Conservation (phyloP, 768 basidiomycete species). For the Russula emetica region DNA sequence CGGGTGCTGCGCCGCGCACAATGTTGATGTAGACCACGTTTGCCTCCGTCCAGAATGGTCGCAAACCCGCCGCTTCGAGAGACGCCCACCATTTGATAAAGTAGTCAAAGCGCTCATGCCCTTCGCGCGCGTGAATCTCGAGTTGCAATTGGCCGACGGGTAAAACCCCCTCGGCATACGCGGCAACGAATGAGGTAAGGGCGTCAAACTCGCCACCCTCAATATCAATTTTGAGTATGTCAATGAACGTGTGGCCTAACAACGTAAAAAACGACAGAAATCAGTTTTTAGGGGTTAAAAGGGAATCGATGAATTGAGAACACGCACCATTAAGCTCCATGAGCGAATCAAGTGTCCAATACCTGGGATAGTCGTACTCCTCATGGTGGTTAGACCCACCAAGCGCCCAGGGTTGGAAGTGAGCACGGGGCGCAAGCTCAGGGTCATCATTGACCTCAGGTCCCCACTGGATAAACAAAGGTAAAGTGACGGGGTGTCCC, state of each 20-base stretch:
- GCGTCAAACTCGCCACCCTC: conserved; percentile 62
- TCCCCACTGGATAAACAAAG: conserved; percentile 34
- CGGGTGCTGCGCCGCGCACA: conserved; percentile 37
- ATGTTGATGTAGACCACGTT: conserved; percentile 45
- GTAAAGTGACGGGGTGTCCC: no score
- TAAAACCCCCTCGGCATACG: conserved; percentile 35
- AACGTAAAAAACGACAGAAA: no score
- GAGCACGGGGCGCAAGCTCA: conserved; percentile 36
- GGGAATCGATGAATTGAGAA: conserved; percentile 15
- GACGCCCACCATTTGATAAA: conserved; percentile 64
- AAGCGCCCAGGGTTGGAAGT: conserved; percentile 41
- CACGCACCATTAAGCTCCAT: conserved; percentile 56
- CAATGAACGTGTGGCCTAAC: conserved; percentile 61
- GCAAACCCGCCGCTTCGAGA: conserved; percentile 42
- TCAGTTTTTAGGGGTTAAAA: neutral
- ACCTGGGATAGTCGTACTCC: conserved; percentile 43
- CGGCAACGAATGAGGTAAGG: conserved; percentile 42
- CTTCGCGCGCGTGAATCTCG: conserved; percentile 49
- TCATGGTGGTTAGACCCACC: conserved; percentile 43
- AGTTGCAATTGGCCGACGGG: conserved; percentile 72
- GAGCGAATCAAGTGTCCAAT: conserved; percentile 58
- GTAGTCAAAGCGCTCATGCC: conserved; percentile 41
- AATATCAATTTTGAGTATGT: conserved; percentile 69
- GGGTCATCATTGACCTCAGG: conserved; percentile 39
- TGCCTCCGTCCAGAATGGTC: conserved; percentile 56